Conservation (phyloP, 179 eudicot species). For the Beta lomatogona region DNA sequence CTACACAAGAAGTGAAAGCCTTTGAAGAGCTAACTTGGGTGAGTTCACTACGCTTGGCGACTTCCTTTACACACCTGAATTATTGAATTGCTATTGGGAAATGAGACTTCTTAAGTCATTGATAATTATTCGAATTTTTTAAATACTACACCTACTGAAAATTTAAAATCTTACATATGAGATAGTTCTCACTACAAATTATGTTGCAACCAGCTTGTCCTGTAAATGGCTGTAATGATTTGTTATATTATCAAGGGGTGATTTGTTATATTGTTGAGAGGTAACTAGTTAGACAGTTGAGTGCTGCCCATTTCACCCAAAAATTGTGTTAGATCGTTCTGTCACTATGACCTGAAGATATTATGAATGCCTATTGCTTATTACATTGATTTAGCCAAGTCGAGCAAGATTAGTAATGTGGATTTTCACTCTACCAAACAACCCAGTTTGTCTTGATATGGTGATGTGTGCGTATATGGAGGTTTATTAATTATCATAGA, state of each 20-base stretch:
- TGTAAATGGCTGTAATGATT: too few relatives aligned
- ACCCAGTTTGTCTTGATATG: neutral
- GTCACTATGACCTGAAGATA: neutral
- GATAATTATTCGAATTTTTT: neutral
- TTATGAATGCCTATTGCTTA: neutral
- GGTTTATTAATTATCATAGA: too few relatives aligned
- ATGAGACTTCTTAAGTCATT: neutral
- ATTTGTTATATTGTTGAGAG: neutral
- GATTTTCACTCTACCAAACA: neutral
- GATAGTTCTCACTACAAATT: too few relatives aligned
- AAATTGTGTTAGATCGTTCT: neutral
- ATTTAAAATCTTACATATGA: too few relatives aligned
- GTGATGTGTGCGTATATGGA: neutral
- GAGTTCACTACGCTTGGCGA: constrained; percentile 16
- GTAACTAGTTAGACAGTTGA: neutral
- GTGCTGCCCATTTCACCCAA: neutral
- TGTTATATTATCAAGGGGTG: neutral
- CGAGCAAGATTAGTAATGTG: neutral
- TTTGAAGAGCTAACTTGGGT: constrained; percentile 52
- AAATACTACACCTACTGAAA: neutral
- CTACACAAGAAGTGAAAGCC: constrained; percentile 42
- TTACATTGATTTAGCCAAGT: neutral
- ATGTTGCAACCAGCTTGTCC: too few relatives aligned
- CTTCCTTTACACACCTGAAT: neutral
- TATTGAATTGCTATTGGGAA: neutral